Evolutionary conservation across 2,329 filamentous ascomycete genomes (phyloP).

Genomic region (Karstenula rhodostoma): DNA sequence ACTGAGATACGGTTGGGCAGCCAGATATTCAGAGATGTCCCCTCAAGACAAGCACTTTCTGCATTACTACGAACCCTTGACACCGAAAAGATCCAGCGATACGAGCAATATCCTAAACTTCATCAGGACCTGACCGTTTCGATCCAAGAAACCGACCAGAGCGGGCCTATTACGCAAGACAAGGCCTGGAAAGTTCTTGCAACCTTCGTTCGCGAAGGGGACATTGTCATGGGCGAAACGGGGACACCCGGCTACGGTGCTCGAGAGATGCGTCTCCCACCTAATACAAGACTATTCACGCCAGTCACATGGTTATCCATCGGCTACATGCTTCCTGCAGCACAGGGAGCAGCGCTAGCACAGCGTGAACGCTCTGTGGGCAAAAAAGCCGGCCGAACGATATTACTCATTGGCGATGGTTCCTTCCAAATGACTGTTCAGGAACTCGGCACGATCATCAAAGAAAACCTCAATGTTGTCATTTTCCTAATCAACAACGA

Average conservation of each 20-base stretch:
- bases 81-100: neutral
- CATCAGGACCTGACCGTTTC: neutral
- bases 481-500: constrained; percentile 50
- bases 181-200: constrained; percentile 59
- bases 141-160: constrained; percentile 3
- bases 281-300: constrained; percentile 20
- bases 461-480: constrained; percentile 40
- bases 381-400: constrained; percentile 58
- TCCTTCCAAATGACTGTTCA: constrained; percentile 53
- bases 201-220: constrained; percentile 59
- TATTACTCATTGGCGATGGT: constrained; percentile 50
- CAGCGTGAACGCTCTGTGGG: constrained; percentile 43
- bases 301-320: constrained; percentile 50
- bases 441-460: constrained; percentile 49
- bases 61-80: constrained; percentile 12
- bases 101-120: constrained; percentile 6
- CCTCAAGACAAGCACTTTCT: constrained; percentile 12
- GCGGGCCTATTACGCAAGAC: constrained; percentile 55
- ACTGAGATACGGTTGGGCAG: constrained; percentile 43
- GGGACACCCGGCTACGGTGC: constrained; percentile 50
- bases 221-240: constrained; percentile 66
- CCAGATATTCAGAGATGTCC: constrained; percentile 25
- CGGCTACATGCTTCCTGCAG: constrained; percentile 68
- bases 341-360: constrained; percentile 61
- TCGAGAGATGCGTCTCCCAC: constrained; percentile 24